These are phyloP conservation scores for Neurospora sp. DNA, from an alignment of 2,329 filamentous ascomycete genomes.

Conservation along the genomic window DNA sequence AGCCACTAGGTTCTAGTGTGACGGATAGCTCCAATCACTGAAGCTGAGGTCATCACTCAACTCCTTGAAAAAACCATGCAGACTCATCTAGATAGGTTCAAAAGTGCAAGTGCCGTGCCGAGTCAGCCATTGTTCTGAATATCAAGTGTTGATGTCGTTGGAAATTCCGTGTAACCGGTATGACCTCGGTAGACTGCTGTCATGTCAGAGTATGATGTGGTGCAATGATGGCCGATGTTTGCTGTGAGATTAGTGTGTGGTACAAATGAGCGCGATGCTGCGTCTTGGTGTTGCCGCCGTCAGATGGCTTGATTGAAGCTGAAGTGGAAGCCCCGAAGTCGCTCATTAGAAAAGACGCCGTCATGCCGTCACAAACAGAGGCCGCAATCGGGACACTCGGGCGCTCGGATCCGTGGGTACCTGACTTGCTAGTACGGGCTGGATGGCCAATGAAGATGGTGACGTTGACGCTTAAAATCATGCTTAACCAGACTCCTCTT, in stretches of 20 bases:
- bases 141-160: constrained; percentile 2
- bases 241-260: not conserved
- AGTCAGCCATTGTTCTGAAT: not conserved
- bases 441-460: not conserved
- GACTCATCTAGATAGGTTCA: not conserved
- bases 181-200: not conserved
- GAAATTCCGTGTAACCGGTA: not conserved
- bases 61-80: not conserved
- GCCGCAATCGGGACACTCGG: not conserved
- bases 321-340: not conserved
- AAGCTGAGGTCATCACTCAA: not conserved
- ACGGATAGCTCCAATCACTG: not conserved
- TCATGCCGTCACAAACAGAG: not conserved
- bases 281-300: not conserved
- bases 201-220: not conserved
- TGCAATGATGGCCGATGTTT: not conserved
- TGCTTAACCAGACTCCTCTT: constrained; percentile 11
- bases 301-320: not conserved
- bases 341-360: not conserved
- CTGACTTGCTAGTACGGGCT: not conserved
- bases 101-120: not conserved
- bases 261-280: not conserved
- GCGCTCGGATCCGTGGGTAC: not conserved
- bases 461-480: constrained; percentile 13
- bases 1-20: constrained; percentile 9